A percentile compares a stretch with the other conserved stretches of the same genome.
Evolutionary conservation across 2,329 filamentous ascomycete genomes (phyloP).

Genomic region (Capronia coronata): DNA sequence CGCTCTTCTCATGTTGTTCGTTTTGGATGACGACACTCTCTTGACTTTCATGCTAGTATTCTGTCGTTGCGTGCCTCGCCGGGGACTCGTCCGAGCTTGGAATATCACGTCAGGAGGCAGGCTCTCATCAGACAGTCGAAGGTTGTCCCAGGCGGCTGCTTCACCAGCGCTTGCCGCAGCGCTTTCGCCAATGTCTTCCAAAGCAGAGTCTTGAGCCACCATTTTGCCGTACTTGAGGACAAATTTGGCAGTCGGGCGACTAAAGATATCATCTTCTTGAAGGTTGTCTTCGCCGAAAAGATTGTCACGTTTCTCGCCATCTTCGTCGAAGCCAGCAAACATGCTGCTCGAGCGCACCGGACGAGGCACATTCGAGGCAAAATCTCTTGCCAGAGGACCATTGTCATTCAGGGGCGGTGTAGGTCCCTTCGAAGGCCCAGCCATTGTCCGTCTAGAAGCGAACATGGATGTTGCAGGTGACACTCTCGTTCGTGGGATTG

Average conservation of each 20-base stretch:
- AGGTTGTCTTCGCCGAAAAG: conserved; percentile 29
- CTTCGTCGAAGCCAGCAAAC: conserved; percentile 76
- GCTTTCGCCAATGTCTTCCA: conserved; percentile 35
- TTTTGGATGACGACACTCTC: conserved; percentile 33
- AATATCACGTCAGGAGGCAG: conserved; percentile 24
- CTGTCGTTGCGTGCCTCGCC: conserved; percentile 11
- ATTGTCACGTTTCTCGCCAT: conserved; percentile 45
- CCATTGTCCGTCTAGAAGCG: conserved; percentile 17
- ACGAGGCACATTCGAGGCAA: conserved; percentile 50
- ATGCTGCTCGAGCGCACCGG: conserved; percentile 74
- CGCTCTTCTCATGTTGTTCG: conserved; percentile 65
- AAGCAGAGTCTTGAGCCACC: conserved; percentile 34
- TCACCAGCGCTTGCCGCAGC: conserved; percentile 21
- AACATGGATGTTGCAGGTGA: conserved; percentile 34
- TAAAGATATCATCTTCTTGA: conserved; percentile 41
- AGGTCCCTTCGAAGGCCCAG: conserved; percentile 16
- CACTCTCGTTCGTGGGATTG: conserved; percentile 26
- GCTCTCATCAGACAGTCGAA: conserved; percentile 26
- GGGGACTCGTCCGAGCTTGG: conserved; percentile 17
- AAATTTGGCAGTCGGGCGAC: conserved; percentile 41
- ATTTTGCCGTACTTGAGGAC: conserved; percentile 39
- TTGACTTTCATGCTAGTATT: conserved; percentile 22
- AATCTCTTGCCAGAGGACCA: conserved; percentile 57
- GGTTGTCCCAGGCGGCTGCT: conserved; percentile 22
- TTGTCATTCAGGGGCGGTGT: conserved; percentile 56